Conservation (phyloP, 2,329 filamentous ascomycete species). For the Zopfia rhizophila region DNA sequence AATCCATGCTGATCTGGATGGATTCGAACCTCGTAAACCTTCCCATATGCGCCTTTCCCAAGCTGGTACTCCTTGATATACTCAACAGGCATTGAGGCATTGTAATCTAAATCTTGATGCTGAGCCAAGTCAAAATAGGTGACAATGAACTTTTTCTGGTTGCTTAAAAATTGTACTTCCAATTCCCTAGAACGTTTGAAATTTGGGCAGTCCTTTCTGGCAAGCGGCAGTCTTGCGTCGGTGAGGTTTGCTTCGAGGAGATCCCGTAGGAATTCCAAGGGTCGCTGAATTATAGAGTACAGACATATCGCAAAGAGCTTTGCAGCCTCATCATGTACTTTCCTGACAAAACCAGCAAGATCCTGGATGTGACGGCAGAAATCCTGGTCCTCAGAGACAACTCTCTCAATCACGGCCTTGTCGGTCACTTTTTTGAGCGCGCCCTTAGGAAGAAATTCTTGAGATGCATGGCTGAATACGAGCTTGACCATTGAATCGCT, state of each 20-base stretch:
- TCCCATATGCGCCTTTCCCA: slow-evolving; percentile 20
- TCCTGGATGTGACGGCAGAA: slow-evolving; percentile 9
- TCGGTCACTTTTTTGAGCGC: slow-evolving; percentile 14
- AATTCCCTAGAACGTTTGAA: slow-evolving; percentile 1
- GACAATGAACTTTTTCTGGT: slow-evolving; percentile 15
- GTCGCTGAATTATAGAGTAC: slow-evolving; percentile 3
- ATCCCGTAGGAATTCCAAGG: slow-evolving; percentile 15
- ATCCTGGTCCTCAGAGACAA: slow-evolving; percentile 11
- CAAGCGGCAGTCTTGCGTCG: slow-evolving; percentile 14
- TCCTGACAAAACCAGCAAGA: slow-evolving; percentile 4
- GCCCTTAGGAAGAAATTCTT: slow-evolving; percentile 19
- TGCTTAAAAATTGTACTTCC: slow-evolving; percentile 2
- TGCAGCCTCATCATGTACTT: slow-evolving; percentile 3
- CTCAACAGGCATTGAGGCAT: slow-evolving; percentile 18
- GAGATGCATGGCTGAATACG: slow-evolving; percentile 9
- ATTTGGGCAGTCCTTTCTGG: slow-evolving; percentile 2
- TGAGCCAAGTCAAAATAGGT: slow-evolving; percentile 5
- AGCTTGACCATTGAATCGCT: slow-evolving; percentile 7
- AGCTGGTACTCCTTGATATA: slow-evolving; percentile 3
- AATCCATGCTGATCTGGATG: slow-evolving; percentile 17
- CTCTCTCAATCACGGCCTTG: slow-evolving; percentile 10
- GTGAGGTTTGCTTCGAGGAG: slow-evolving; percentile 19
- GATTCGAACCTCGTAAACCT: slow-evolving; percentile 16
- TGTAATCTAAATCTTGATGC: slow-evolving; percentile 9
- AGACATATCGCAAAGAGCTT: slow-evolving; percentile 23